phyloP scores from a whole-genome alignment of 345 rosid species.

The Hibiscus tridactylites region DNA sequence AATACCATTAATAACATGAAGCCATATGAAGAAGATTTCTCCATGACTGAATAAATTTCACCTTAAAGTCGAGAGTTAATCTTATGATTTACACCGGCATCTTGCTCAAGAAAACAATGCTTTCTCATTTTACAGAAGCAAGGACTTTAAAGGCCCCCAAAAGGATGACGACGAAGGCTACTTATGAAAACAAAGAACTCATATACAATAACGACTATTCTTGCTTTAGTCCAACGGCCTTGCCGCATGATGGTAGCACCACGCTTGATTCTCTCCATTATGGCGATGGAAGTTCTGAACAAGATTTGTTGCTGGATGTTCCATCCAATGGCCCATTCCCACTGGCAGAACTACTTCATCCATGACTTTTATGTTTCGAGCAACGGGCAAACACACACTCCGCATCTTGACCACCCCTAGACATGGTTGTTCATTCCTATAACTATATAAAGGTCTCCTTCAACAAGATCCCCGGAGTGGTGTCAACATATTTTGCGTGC shows the following conservation, averaged over 20 bases:
- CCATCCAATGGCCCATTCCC: constrained; percentile 79
- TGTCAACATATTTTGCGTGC: constrained; percentile 19
- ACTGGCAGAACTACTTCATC: constrained; percentile 37
- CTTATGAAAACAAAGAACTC: constrained; percentile 45
- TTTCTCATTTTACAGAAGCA: constrained; percentile 37
- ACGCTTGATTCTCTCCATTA: constrained; percentile 35
- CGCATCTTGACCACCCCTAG: constrained; percentile 33
- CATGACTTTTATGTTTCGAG: constrained; percentile 27
- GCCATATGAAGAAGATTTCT: neutral
- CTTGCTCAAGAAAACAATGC: neutral
- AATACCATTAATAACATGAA: neutral
- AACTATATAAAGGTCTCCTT: constrained; percentile 21
- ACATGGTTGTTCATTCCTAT: constrained; percentile 17
- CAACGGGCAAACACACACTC: constrained; percentile 48
- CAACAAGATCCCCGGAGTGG: constrained; percentile 16
- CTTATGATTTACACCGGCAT: neutral
- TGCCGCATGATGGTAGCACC: constrained; percentile 59
- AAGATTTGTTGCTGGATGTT: constrained; percentile 75
- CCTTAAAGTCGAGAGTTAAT: neutral
- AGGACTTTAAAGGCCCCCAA: constrained; percentile 61
- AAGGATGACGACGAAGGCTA: constrained; percentile 42
- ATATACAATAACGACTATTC: constrained; percentile 36
- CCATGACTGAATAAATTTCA: too few relatives aligned
- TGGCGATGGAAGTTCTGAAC: constrained; percentile 54
- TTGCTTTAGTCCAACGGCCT: constrained; percentile 65